Base-by-base conservation (phyloP, 75 land plant genomes). In the Sequoiadendron giganteum region DNA sequence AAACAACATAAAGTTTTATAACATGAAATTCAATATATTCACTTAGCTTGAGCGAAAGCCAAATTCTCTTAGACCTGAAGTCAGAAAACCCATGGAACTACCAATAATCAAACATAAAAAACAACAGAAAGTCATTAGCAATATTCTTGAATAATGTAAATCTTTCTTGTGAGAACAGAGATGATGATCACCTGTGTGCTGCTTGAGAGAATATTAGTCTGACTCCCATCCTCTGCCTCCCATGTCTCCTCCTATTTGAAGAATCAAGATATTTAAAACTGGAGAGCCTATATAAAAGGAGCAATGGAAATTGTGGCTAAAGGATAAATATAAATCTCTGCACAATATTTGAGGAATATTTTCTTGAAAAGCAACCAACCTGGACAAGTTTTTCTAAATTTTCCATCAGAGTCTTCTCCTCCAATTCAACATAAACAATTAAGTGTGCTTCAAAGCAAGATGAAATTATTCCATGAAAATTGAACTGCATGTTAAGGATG, bases 401-500 rank as follows among this genome's bases (percentile, higher is more conserved):
- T 87, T 98, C 99, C 95, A 97, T 97, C 52, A 98, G 87, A 52
- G 97, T 97, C 88, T 93, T 98, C 88, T 98, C 99, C 86, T 98
- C 99, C 39, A 98, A 82, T 89, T 98, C 99, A 28, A 98, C 96
- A 92, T 98, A 98, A 15, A 93, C 93, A 8, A 92, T 85, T 88
- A 98, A 85, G 91, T 98, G 97, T 86, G 96, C 92, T 87, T 98
- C 99, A 89, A 98, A 98, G 89, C 99, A 98, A 68, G 99, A 98
- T 19, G 99, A 98, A 72, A 98, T 94, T 7, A 97, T 98, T 48
- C 99, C 99, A 43, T 90, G 95, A 77, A 98, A 98, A 89, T 96
- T 97, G 89, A 98, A 97, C 95, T 95, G 95, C 90, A 80, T 45
- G 56, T 76, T 86, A 70, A 11, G 88, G 65, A 10, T 48, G 65